Conservation (phyloP, 306 rosid species). For the Benincasa hispida region DNA sequence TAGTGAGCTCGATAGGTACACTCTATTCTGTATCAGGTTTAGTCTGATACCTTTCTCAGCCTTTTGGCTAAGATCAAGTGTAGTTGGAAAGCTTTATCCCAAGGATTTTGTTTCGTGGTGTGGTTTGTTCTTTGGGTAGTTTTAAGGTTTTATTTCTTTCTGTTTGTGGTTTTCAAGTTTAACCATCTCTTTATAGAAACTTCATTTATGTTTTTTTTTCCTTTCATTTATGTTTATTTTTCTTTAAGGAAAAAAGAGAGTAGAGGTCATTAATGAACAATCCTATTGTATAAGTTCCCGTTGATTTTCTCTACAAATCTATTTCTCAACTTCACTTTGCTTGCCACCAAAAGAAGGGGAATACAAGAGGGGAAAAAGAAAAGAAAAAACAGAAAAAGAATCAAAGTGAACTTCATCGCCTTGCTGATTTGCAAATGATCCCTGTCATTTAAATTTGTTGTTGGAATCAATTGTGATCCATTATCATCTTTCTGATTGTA, state of each 20-base stretch:
- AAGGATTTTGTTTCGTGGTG: not conserved
- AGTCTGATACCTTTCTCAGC: no score
- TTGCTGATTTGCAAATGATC: not conserved
- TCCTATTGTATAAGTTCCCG: not conserved
- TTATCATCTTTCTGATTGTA: not conserved
- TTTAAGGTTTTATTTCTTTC: not conserved
- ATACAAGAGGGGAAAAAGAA: no score
- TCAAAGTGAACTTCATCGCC: not conserved
- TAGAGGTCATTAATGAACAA: no score
- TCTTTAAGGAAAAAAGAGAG: no score
- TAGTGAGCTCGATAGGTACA: not conserved
- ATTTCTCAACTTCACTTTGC: no score
- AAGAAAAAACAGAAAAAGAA: no score
- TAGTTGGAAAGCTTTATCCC: not conserved
- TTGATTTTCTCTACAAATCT: not conserved
- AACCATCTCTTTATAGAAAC: no score
- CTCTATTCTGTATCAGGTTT: not conserved
- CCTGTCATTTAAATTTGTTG: not conserved
- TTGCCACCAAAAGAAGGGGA: no score
- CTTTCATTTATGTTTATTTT: no score
- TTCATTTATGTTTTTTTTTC: no score
- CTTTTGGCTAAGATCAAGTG: no score
- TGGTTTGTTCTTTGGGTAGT: not conserved
- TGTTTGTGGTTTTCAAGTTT: no score
- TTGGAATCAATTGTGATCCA: not conserved